A percentile compares a stretch with the other conserved stretches of the same genome.
phyloP scores from a whole-genome alignment of 345 rosid genomes.

The Gossypium arboreum region DNA sequence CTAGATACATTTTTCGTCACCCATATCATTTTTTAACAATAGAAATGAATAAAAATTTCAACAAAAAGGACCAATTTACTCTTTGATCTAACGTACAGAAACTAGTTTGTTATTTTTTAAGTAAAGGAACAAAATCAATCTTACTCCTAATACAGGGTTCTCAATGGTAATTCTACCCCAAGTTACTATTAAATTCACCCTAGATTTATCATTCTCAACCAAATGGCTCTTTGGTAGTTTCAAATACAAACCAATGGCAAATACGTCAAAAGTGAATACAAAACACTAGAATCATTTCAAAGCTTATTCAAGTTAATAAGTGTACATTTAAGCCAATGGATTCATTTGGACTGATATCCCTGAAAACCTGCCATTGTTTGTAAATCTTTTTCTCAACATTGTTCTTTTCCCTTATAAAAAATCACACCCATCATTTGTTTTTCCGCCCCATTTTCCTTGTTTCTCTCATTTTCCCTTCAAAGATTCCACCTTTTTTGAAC shows the following conservation, averaged over 20 bases:
- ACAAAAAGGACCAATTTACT: accelerated
- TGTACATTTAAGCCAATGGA: constrained; percentile 35
- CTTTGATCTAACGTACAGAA: too few relatives aligned
- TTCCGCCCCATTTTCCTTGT: background rate
- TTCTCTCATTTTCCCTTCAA: background rate
- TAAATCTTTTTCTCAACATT: constrained; percentile 17
- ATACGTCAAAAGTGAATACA: background rate
- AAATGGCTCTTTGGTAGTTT: constrained; percentile 15
- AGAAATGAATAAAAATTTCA: too few relatives aligned
- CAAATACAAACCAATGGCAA: background rate
- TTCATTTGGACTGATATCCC: constrained; percentile 29
- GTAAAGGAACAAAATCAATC: too few relatives aligned
- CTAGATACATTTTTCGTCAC: too few relatives aligned
- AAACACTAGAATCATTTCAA: background rate
- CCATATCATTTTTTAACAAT: too few relatives aligned
- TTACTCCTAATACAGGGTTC: too few relatives aligned
- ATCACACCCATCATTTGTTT: constrained; percentile 11
- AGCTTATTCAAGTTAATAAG: background rate
- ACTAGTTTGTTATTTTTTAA: too few relatives aligned
- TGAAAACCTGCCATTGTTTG: constrained; percentile 33
- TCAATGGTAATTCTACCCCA: too few relatives aligned
- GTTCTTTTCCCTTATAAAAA: constrained; percentile 27
- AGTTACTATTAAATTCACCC: too few relatives aligned
- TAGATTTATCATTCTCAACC: too few relatives aligned
- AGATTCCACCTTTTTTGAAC: background rate